phyloP scores from a whole-genome alignment of 495 filamentous ascomycete species.

The Aspergillus biplanus region DNA sequence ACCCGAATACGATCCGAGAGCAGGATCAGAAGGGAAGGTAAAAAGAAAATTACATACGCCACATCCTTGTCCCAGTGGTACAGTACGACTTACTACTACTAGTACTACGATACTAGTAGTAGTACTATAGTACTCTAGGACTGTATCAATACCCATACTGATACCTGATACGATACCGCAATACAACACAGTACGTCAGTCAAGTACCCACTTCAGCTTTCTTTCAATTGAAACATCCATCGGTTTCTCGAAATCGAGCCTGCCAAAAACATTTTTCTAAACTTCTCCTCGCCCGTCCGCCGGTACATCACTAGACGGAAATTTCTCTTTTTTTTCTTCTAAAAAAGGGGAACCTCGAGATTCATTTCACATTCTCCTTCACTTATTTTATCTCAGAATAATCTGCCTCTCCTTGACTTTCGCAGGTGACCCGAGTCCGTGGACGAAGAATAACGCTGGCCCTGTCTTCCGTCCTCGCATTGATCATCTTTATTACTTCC shows the following conservation, averaged over 20 bases:
- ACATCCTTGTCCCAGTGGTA: background rate
- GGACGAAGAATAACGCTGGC: slow-evolving; percentile 34
- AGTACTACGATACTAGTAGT: too few relatives aligned
- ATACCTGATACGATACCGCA: slow-evolving; percentile 12
- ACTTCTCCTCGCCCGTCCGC: slow-evolving; percentile 28
- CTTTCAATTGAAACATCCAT: slow-evolving; percentile 37
- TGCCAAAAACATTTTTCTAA: slow-evolving; percentile 35
- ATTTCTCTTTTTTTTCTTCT: background rate
- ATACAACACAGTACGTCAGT: slow-evolving; percentile 25
- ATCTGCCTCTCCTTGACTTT: slow-evolving; percentile 12
- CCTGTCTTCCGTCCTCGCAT: slow-evolving; percentile 35
- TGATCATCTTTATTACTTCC: slow-evolving; percentile 35
- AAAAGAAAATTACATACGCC: slow-evolving; percentile 1
- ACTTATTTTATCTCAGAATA: slow-evolving; percentile 16
- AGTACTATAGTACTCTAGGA: too few relatives aligned
- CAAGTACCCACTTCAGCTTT: slow-evolving; percentile 31
- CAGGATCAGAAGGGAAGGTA: background rate
- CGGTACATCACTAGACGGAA: slow-evolving; percentile 19
- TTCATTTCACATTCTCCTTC: slow-evolving; percentile 4
- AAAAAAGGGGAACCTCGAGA: slow-evolving; percentile 12
- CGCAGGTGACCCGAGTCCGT: slow-evolving; percentile 18
- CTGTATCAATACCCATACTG: slow-evolving; percentile 18
- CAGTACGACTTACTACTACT: too few relatives aligned
- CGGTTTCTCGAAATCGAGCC: slow-evolving; percentile 32
- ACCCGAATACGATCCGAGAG: background rate